Percentiles rank a stretch among this genome's conserved stretches.
phyloP scores from a whole-genome alignment of 1,284 basidiomycete species.

The Cryptococcus maquisensis region DNA sequence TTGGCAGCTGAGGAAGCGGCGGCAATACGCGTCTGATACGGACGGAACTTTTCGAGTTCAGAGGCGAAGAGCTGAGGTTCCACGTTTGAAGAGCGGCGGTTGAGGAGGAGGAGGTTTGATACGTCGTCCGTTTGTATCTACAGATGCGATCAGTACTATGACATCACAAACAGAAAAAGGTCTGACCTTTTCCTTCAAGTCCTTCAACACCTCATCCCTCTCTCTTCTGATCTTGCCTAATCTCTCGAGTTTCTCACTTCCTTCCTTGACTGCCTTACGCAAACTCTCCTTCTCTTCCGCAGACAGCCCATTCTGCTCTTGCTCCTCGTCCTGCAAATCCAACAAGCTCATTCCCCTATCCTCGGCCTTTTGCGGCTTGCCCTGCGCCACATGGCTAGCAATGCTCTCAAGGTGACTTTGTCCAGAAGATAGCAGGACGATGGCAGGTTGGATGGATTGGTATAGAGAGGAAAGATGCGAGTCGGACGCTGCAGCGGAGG shows the following conservation, averaged over 20 bases:
- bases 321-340: conserved; percentile 62
- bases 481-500: conserved; percentile 75
- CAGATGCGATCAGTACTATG: background rate
- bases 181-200: conserved; percentile 70
- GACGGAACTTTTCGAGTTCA: conserved; percentile 92
- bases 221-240: conserved; percentile 80
- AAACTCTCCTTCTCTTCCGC: conserved; percentile 62
- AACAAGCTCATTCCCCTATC: conserved; percentile 48
- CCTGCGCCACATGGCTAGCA: conserved; percentile 60
- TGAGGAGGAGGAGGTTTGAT: conserved; percentile 86
- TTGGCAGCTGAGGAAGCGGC: conserved; percentile 75
- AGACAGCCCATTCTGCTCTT: conserved; percentile 47
- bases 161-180: background rate
- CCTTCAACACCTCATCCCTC: conserved; percentile 78
- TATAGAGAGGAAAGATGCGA: conserved; percentile 70
- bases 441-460: conserved; percentile 65
- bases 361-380: conserved; percentile 52
- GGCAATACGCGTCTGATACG: conserved; percentile 76
- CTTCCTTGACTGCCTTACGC: conserved; percentile 64
- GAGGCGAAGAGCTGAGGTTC: conserved; percentile 85
- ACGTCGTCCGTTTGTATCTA: conserved; percentile 95
- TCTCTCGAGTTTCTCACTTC: conserved; percentile 69
- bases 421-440: conserved; percentile 58
- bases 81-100: conserved; percentile 76
- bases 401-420: conserved; percentile 57